phyloP scores from a whole-genome alignment of 768 basidiomycete genomes.

The Russula dissimulans region DNA sequence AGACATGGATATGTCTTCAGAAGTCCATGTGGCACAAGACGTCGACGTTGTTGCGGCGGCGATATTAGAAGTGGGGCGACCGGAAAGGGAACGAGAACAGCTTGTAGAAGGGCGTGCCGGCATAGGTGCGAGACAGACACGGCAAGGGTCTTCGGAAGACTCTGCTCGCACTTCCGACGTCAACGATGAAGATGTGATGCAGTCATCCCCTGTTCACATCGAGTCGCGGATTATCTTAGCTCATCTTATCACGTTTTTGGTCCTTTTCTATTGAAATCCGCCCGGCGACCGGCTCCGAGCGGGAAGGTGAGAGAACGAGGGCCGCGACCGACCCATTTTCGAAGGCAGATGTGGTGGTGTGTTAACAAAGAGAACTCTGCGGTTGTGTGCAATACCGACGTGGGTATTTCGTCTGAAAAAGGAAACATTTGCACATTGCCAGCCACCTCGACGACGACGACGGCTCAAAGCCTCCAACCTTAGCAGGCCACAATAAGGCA shows the following conservation, averaged over 20 bases:
- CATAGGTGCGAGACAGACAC: background rate
- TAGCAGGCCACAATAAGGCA: background rate
- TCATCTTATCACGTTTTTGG: too few relatives aligned
- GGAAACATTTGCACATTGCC: background rate
- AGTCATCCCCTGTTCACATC: too few relatives aligned
- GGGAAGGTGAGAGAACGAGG: too few relatives aligned
- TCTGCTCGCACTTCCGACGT: background rate
- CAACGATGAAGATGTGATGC: background rate
- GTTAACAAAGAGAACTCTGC: too few relatives aligned
- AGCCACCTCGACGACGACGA: background rate
- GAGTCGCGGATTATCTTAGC: too few relatives aligned
- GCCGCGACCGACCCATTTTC: too few relatives aligned
- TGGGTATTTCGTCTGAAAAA: background rate
- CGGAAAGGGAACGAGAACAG: constrained; percentile 1
- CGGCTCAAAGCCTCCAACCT: background rate
- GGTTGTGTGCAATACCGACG: background rate
- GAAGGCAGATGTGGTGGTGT: too few relatives aligned
- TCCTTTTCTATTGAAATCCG: too few relatives aligned
- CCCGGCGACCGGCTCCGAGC: too few relatives aligned
- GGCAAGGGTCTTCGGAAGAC: background rate
- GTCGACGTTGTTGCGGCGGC: background rate
- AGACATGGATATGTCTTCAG: constrained; percentile 14
- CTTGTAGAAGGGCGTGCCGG: background rate
- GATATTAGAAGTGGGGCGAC: background rate
- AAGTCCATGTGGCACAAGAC: constrained; percentile 13